Evolutionary conservation across 176 grass and related monocot species (phyloP), one percentile per base, ranked within the genome.

Genomic region (Aegilops longissima): DNA sequence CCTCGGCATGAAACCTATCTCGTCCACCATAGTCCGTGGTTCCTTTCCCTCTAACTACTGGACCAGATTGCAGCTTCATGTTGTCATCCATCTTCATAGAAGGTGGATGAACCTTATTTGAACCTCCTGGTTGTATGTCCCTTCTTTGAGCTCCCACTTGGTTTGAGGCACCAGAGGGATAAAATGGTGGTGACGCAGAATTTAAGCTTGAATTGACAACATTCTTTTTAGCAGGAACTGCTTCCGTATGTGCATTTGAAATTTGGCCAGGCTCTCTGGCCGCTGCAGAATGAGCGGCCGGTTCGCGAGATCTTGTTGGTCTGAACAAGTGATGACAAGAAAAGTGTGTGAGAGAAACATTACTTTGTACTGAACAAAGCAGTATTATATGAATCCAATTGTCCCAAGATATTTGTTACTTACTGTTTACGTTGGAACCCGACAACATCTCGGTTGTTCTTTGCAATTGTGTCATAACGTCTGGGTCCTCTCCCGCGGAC

Each of bases 171-270:
- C 87, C 91, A 77, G 94, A 99, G 34, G 94, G 94, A 87, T 96
- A 96, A 92, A 99, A 96, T 77, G 92, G 94, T 42, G 92, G 97
- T 18, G 97, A 99, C 1, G 92, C 97, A 69, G 85, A 96, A 86
- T 93, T 99, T 77, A 99, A 81, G 63, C 97, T 94, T 82, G 97
- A 99, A 80, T 68, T 92, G 76, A 96, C 89, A 65, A 83, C 67
- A 74, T 92, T 86, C 73, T 87, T 94, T 80, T 89, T 91, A 76
- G 84, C 87, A 87, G 89, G 80, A 35, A 18, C 78, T 66, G 20
- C n/a, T 70, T 88, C 90, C 62, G 78, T 67, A 45, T 73, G 86
- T 35, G 72, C 71, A 78, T 88, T 80, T 72, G 78, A 91, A 91
- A 68, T 80, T 73, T 91, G 82, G 84, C 86, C 83, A 72, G 78